Base-by-base conservation (phyloP, 2,329 filamentous ascomycete genomes). In the Aureobasidium zeae region DNA sequence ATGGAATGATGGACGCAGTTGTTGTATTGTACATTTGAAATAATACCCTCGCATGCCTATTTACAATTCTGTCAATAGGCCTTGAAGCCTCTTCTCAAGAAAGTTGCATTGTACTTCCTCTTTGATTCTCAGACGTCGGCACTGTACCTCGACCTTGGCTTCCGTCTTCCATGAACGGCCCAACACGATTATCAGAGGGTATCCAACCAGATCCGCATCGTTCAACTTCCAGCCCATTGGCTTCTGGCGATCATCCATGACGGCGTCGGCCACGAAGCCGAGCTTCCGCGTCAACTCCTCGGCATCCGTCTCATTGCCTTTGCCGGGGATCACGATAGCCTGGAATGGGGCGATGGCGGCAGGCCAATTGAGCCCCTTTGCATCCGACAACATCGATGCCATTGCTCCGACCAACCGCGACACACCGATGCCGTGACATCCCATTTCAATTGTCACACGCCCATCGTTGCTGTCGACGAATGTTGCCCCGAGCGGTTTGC, bases 351-450 rank as follows among this genome's bases (percentile, higher is more conserved):
- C 86, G 51, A 96, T 87, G 8, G 70, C 78, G 5, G 80, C 71
- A 1, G 91, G 91, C 91, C 91, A 98, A 54, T 86, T 86, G 6
- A 96, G 70, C 0, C 87, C 91, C 56, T 68, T 74, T 2, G 71
- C 57, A 52, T 94, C 86, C 0, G 78, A 72, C 8, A 86, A 69
- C 28, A 81, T 74, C 50, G 89, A 81, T 1, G 88, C 88, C 1
- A 91, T 77, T 1, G 91, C 86, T 7, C 82, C 87, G 49, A 98
- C 81, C 54, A 98, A 79, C 32, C 91, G 81, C 4, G 87, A 94
- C 13, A 98, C 78, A 2, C 91, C 91, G 49, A 98, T 93, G 1
- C 91, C 91, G 58, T 95, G 86, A 60, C 91, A 98, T 44, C 91
- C 91, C 91, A 98, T 98, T 51, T 94, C 78, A 56, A 94, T 73